Evolutionary conservation across 306 rosid genomes (phyloP).

Genomic region (Prinsepia uniflora): DNA sequence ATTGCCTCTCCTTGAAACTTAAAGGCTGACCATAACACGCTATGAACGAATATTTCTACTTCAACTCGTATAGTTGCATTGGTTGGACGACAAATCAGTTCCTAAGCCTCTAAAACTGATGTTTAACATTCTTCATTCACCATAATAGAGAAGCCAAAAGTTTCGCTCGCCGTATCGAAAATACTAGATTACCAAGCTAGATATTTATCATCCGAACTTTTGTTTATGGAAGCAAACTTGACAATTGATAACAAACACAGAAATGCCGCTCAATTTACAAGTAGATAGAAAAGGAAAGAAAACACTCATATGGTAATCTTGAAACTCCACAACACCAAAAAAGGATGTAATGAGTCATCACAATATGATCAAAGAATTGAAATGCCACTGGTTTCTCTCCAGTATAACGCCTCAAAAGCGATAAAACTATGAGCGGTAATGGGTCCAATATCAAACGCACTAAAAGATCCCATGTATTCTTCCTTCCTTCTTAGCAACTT

Average conservation of each 20-base stretch:
- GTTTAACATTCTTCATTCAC: background rate
- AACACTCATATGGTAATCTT: background rate
- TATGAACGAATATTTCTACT: background rate
- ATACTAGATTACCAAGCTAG: background rate
- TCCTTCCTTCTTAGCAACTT: conserved; percentile 14
- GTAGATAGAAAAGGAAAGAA: background rate
- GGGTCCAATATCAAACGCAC: background rate
- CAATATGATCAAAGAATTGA: background rate
- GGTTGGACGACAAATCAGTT: background rate
- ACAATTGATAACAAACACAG: background rate
- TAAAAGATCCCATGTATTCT: background rate
- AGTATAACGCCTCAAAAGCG: background rate
- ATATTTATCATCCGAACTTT: background rate
- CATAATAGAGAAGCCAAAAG: background rate
- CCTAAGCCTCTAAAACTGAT: background rate
- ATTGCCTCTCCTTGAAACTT: background rate
- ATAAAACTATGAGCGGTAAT: background rate
- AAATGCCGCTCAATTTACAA: background rate
- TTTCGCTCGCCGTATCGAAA: background rate
- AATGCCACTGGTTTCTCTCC: conserved; percentile 1
- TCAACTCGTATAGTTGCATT: background rate
- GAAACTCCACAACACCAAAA: background rate
- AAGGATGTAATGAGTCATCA: background rate
- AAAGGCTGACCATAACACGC: background rate
- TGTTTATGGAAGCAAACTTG: background rate